Evolutionary conservation across 2,329 filamentous ascomycete species (phyloP), one percentile per base, ranked within the genome.

Genomic region (Cryphonectria radicalis): DNA sequence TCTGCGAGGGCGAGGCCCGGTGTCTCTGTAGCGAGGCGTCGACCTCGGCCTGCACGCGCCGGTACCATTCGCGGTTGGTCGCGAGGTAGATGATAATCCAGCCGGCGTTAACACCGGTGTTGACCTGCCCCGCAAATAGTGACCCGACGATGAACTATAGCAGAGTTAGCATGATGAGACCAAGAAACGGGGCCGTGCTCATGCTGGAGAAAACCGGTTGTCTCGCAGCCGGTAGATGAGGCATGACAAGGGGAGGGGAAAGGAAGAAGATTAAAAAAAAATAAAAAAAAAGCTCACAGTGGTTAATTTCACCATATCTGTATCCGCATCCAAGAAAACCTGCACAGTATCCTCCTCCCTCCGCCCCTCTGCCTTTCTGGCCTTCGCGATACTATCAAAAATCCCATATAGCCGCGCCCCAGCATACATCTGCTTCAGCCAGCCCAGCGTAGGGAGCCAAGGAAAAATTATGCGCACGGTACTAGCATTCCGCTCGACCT

Each of bases 81-180:
- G 86, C 77, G 68, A 90, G 80, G 80, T 86, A 82, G 77, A 83
- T 72, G 73, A 89, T 76, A 72, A 89, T 78, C 82, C 84, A 89
- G 1, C 84, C 83, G 0, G 85, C 84, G 73, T 87, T 89, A 76
- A 88, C 83, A 55, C 86, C 87, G 35, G 80, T 86, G 77, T 89
- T 90, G n/a, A 89, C 74, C 46, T 86, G 79, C n/a, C 87, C 87
- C 1, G 87, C 87, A 75, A 87, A 88, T 3, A 90, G 78, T 0
- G 85, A 80, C 17, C 84, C 83, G n/a, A 89, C 78, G 46, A 88
- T 80, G 77, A 89, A 88, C 80, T 85, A 32, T 53, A 73, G 43
- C 22, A 43, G 11, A 32, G 4, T 65, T 32, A 65, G 17, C 13
- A 65, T 25, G 17, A 13, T 17, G n/a, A 19, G 2, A n/a, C 19